Percentiles rank a stretch among this genome's conserved stretches.
Conservation (phyloP, 2,329 filamentous ascomycete species). For the Graphilbum ipis-grandicollis region DNA sequence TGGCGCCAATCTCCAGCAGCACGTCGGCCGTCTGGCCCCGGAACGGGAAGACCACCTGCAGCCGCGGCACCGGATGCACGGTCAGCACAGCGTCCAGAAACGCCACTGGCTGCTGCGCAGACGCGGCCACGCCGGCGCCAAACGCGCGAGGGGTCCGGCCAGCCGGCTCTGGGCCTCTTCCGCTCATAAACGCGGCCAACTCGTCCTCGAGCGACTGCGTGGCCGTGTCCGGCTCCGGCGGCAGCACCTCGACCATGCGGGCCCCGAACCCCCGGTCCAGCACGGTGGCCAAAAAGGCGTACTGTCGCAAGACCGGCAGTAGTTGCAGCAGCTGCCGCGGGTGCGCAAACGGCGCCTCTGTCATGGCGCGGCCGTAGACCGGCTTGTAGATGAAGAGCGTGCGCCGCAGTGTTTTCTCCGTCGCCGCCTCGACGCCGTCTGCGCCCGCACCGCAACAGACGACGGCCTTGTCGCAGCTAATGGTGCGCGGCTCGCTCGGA, state of each 20-base stretch:
- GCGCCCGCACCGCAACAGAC: conserved; percentile 10
- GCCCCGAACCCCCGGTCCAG: conserved; percentile 42
- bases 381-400: conserved; percentile 54
- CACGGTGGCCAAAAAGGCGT: conserved; percentile 50
- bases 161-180: too few species aligned
- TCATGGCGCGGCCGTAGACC: conserved; percentile 51
- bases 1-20: conserved; percentile 38
- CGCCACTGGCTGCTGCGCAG: conserved; percentile 6
- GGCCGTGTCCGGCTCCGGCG: conserved; percentile 3
- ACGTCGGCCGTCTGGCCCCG: conserved; percentile 29
- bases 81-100: conserved; percentile 35
- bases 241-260: conserved; percentile 6
- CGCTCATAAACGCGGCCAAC: conserved; percentile 10
- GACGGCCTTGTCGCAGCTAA: conserved; percentile 30
- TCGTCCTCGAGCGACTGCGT: conserved; percentile 13
- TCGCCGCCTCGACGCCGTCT: conserved; percentile 11
- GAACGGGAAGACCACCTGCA: conserved; percentile 38
- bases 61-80: conserved; percentile 27
- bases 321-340: conserved; percentile 59
- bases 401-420: conserved; percentile 30
- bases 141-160: too few species aligned
- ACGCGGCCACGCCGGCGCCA: conserved; percentile 7
- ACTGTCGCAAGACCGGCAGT: conserved; percentile 60
- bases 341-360: conserved; percentile 58
- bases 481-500: conserved; percentile 37